phyloP scores from a whole-genome alignment of 805 yeast genomes.

The Candida nemodendra region DNA sequence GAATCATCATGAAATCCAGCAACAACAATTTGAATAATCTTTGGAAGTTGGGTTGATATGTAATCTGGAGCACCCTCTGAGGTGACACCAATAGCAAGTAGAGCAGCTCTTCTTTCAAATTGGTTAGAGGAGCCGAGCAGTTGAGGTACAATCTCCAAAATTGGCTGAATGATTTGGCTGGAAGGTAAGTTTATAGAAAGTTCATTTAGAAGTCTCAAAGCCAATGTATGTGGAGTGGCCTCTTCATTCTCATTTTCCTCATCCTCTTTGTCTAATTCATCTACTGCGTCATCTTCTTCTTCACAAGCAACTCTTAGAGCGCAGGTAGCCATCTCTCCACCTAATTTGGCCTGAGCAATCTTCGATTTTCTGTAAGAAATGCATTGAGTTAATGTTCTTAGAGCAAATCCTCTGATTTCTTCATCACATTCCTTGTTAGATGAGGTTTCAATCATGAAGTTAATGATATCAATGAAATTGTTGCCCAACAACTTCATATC shows the following conservation, averaged over 20 bases:
- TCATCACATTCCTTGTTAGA: conserved; percentile 65
- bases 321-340: conserved; percentile 71
- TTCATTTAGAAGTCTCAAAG: conserved; percentile 74
- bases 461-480: conserved; percentile 63
- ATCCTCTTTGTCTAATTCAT: conserved; percentile 72
- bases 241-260: conserved; percentile 95
- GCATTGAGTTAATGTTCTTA: conserved; percentile 79
- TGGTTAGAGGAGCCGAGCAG: conserved; percentile 62
- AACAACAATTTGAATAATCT: conserved; percentile 69
- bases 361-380: conserved; percentile 79
- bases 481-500: conserved; percentile 81
- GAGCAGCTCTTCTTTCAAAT: conserved; percentile 83
- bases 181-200: conserved; percentile 88
- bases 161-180: conserved; percentile 80
- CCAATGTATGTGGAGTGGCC: conserved; percentile 72
- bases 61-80: conserved; percentile 95
- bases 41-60: conserved; percentile 69
- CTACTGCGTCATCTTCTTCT: conserved; percentile 73
- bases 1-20: conserved; percentile 76
- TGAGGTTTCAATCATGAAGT: conserved; percentile 75
- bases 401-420: conserved; percentile 78
- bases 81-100: conserved; percentile 76
- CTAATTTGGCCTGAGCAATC: conserved; percentile 75
- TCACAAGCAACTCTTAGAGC: conserved; percentile 79
- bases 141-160: conserved; percentile 61